Evolutionary conservation across 768 basidiomycete species (phyloP), one percentile per base, ranked within the genome.

Genomic region (Sistotremastrum suecicum): DNA sequence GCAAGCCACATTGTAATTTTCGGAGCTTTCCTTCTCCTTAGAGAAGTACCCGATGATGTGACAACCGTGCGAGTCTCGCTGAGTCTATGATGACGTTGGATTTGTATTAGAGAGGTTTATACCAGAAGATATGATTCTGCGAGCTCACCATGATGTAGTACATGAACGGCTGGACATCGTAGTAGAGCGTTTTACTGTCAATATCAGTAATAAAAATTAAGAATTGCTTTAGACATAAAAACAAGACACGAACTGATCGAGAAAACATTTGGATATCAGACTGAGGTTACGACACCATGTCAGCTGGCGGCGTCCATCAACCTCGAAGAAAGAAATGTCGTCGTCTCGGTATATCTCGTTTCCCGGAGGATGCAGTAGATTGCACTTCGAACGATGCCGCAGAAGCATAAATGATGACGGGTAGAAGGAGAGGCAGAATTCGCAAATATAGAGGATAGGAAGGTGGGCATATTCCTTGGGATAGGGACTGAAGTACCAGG

Each of bases 401-500:
- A 76, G 74, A 50, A 97, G 74, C 84, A 91, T 91, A 67, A 92
- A 80, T 39, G 74, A 75, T 9, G 89, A 88, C 32, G 86, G 85
- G 64, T 80, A 97, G 68, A 84, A 99, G 34, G 80, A 82, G 41
- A 98, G 74, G 62, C 95, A 99, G 69, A 94, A 94, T 65, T 99
- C 94, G 80, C 95, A 99, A 59, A 99, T 80, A 71, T 92, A 98
- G 39, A 99, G 74, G 50, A 92, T 68, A 12, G 92, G 90, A 30
- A 94, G 77, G 63, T 98, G 87, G 39, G 95, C 90, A 67, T 88
- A 98, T 66, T 98, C 95, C 65, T 88, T 84, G 7, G 95, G 95
- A 66, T 98, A 99, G 28, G 95, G 95, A 56, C 87, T 91, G 71
- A 98, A 98, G 65, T 99, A 99, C 95, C 95, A 99, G n/a, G 95